phyloP scores from a whole-genome alignment of 2,329 filamentous ascomycete species.

The Trichoderma harzianum region DNA sequence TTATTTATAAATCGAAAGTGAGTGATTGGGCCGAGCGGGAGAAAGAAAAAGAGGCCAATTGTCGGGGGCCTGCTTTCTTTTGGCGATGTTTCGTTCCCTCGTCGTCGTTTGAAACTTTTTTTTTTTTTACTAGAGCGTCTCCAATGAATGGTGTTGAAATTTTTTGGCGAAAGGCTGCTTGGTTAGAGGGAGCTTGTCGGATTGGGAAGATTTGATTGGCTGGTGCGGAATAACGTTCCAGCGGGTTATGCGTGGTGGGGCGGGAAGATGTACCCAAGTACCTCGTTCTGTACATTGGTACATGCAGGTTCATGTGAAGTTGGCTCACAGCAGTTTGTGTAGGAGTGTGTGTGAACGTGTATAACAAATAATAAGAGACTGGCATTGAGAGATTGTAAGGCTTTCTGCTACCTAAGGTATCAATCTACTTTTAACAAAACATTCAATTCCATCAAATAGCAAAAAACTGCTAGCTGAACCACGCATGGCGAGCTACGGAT shows the following conservation, averaged over 20 bases:
- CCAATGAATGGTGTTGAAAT: constrained; percentile 9
- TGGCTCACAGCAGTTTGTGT: neutral
- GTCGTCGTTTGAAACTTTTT: constrained; percentile 6
- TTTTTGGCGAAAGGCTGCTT: constrained; percentile 13
- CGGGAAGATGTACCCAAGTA: neutral
- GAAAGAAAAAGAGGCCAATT: constrained; percentile 3
- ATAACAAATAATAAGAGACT: neutral
- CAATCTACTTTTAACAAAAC: neutral
- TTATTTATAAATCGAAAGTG: neutral
- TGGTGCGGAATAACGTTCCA: constrained; percentile 20
- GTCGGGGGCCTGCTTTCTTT: neutral
- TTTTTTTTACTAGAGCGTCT: neutral
- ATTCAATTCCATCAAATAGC: neutral
- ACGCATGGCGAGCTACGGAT: neutral
- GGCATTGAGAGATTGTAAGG: neutral
- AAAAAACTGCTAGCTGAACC: neutral
- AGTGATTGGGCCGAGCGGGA: neutral
- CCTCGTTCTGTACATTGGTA: neutral
- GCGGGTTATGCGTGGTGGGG: neutral
- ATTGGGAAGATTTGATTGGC: constrained; percentile 18
- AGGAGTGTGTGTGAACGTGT: no score
- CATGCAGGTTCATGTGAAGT: neutral
- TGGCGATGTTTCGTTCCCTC: neutral
- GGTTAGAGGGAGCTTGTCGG: neutral
- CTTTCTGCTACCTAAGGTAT: neutral